Evolutionary conservation across 305 asterid species (phyloP).

Genomic region (Fraxinus floribunda): DNA sequence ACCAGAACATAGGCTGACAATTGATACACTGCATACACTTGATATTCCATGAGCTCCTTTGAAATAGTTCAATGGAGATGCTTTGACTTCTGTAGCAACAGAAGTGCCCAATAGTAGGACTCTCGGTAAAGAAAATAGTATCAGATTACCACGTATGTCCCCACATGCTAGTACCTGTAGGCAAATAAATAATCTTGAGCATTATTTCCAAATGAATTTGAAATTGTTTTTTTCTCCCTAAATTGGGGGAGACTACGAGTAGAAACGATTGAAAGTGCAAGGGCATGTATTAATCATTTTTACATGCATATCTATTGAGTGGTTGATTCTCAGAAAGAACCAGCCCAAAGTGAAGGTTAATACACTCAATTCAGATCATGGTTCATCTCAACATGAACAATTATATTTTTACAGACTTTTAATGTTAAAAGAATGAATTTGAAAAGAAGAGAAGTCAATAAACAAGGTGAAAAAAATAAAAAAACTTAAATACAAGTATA

Average conservation of each 20-base stretch:
- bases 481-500: neutral
- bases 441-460: slow-evolving; percentile 8
- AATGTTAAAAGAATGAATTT: slow-evolving; percentile 13
- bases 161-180: slow-evolving; percentile 88
- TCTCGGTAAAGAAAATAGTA: slow-evolving; percentile 63
- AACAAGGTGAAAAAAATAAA: neutral
- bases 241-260: neutral
- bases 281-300: neutral
- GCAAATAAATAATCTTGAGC: slow-evolving; percentile 19
- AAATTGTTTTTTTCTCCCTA: neutral
- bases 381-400: slow-evolving; percentile 21
- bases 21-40: slow-evolving; percentile 71
- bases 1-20: slow-evolving; percentile 45
- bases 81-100: slow-evolving; percentile 46
- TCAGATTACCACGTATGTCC: slow-evolving; percentile 86
- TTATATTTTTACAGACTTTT: neutral
- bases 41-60: slow-evolving; percentile 99
- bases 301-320: neutral
- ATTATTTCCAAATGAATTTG: neutral
- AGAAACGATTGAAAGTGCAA: neutral
- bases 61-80: slow-evolving; percentile 54
- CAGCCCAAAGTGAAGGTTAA: neutral
- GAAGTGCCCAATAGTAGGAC: slow-evolving; percentile 38
- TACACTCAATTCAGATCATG: neutral
- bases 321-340: neutral